Evolutionary conservation across 1,139 yeast genomes (phyloP).

Genomic region (Taphrina wiesneri): DNA sequence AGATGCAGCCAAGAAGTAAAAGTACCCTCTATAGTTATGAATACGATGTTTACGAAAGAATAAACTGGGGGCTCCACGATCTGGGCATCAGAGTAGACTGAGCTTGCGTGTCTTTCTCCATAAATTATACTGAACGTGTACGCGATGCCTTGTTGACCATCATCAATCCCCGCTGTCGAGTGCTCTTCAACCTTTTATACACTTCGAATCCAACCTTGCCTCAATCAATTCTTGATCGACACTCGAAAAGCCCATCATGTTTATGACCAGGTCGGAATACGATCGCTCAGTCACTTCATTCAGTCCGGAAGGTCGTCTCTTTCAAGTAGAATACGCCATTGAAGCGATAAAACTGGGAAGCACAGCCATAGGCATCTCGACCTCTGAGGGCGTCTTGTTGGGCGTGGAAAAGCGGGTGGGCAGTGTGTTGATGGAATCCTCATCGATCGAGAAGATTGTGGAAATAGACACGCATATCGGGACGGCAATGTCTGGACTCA

Average conservation of each 20-base stretch:
- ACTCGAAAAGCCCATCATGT: constrained; percentile 55
- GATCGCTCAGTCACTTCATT: constrained; percentile 98
- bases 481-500: constrained; percentile 97
- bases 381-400: constrained; percentile 93
- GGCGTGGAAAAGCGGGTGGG: constrained; percentile 98
- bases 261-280: constrained; percentile 96
- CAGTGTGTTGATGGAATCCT: constrained; percentile 83
- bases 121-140: neutral
- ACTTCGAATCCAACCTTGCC: neutral
- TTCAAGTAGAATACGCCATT: constrained; percentile 96
- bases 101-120: constrained; percentile 14
- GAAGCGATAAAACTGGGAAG: constrained; percentile 97
- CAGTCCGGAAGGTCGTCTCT: constrained; percentile 97
- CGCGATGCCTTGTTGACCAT: neutral
- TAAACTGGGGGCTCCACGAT: neutral
- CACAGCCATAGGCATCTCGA: constrained; percentile 95
- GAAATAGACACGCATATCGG: constrained; percentile 95
- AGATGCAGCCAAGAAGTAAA: constrained; percentile 12
- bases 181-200: neutral
- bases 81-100: neutral
- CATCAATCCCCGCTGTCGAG: neutral
- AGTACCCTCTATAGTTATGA: neutral
- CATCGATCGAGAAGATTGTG: constrained; percentile 92
- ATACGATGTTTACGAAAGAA: neutral
- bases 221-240: neutral